Evolutionary conservation across 1,284 basidiomycete species (phyloP), one percentile per base, ranked within the genome.

Genomic region (Leccinum pachyderme): DNA sequence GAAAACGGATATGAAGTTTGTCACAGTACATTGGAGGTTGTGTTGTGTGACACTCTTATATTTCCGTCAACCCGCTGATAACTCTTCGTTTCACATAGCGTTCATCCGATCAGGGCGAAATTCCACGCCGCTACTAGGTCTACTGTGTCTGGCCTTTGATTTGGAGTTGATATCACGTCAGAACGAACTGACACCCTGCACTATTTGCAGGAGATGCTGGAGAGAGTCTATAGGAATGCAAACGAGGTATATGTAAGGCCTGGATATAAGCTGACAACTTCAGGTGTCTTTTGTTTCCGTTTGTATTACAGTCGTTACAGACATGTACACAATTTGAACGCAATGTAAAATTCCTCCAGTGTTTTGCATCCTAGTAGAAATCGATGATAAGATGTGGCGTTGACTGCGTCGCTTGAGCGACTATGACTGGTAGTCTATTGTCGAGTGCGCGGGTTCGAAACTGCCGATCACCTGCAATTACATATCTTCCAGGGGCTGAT

Each of bases 401-500:
- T 18, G 18, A 18, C 18, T 18, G 18, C 18, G 18, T 18, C 18
- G 18, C 18, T 18, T 18, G 18, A 18, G 18, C 18, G 18, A 18
- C 18, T 18, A 18, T 1, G 18, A 18, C 18, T 18, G 18, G 18
- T 18, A 18, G 18, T 18, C 18, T 18, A 18, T 18, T 18, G 54
- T 84, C 77, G 46, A 98, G 77, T 61, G 86, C 87, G 31, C 77
- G 80, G 0, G 91, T 88, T 98, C 96, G 53, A 98, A 83, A 39
- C 89, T 90, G 56, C 51, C 41, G 9, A 25, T n/a, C 27, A 18
- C 5, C n/a, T 9, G n/a, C 43, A 1, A 25, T 44, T 25, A 18
- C 15, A 25, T 9, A 22, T 15, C 15, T 22, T 7, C 15, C n/a
- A 4, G 15, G 27, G 27, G 15, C n/a, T n/a, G 28, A 49, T 28